phyloP scores from a whole-genome alignment of 108 stramenopile species.

The Chaetoceros muelleri region DNA sequence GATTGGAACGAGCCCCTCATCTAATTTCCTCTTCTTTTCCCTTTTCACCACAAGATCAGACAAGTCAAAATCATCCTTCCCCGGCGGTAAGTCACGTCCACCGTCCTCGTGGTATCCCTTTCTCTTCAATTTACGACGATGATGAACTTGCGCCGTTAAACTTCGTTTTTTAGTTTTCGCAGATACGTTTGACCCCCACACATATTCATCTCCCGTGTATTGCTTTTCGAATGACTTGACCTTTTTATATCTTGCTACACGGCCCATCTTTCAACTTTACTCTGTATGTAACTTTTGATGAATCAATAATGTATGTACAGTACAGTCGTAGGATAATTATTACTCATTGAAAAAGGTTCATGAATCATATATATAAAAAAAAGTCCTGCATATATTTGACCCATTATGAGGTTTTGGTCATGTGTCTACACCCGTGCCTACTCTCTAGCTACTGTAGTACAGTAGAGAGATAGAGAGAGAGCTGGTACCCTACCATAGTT shows the following conservation, averaged over 20 bases:
- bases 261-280: constrained; percentile 59
- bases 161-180: constrained; percentile 36
- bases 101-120: constrained; percentile 4
- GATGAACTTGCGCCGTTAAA: constrained; percentile 19
- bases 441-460: no score
- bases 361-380: no score
- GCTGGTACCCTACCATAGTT: no score
- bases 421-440: no score
- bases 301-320: no score
- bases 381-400: no score
- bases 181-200: constrained; percentile 43
- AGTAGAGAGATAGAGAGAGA: no score
- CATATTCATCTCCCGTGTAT: constrained; percentile 8
- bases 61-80: constrained; percentile 44
- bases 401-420: no score
- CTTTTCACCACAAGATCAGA: constrained; percentile 34
- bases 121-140: constrained; percentile 4
- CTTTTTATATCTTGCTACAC: constrained; percentile 56
- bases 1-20: neutral
- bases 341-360: no score
- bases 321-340: no score
- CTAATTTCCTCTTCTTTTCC: constrained; percentile 19
- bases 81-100: constrained; percentile 34
- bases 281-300: no score
- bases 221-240: constrained; percentile 32